Percentiles rank a stretch among this genome's conserved stretches.
These are phyloP conservation scores for Pestalotiopsis sp. DNA, from an alignment of 2,329 filamentous ascomycete genomes.

Conservation along the genomic window DNA sequence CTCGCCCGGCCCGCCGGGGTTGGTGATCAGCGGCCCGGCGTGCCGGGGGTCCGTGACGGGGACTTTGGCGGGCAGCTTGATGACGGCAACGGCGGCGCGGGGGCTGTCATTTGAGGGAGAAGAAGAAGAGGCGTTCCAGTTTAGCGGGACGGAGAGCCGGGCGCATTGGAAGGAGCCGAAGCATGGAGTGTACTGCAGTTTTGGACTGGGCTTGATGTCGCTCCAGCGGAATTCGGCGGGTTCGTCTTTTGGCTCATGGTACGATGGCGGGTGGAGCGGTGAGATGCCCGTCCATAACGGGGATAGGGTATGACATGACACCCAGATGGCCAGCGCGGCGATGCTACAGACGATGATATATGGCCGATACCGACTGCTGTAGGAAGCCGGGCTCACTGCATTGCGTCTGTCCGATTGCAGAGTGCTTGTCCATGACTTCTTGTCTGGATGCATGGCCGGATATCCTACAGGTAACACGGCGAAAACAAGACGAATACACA, in stretches of 20 bases:
- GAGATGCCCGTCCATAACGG: too few relatives aligned
- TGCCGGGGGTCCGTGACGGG: conserved; percentile 40
- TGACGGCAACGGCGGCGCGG: conserved; percentile 39
- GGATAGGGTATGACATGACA: background rate
- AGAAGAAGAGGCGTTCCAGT: conserved; percentile 40
- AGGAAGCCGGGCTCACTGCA: background rate
- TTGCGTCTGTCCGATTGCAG: background rate
- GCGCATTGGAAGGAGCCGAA: conserved; percentile 50
- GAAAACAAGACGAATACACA: background rate
- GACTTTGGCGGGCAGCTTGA: conserved; percentile 44
- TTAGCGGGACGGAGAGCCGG: conserved; percentile 50
- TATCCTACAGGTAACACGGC: background rate
- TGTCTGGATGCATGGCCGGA: background rate
- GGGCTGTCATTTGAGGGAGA: conserved; percentile 33
- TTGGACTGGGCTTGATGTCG: background rate
- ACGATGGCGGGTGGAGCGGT: too few relatives aligned
- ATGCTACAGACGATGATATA: background rate
- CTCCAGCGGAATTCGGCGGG: background rate
- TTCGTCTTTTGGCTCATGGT: background rate
- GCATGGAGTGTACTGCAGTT: conserved; percentile 29
- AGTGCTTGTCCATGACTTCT: background rate
- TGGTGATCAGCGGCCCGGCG: conserved; percentile 49
- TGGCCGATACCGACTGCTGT: background rate
- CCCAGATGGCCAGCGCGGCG: background rate
- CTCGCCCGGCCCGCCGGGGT: conserved; percentile 49